phyloP scores from a whole-genome alignment of 2,329 filamentous ascomycete genomes.

The Nemania sp. region DNA sequence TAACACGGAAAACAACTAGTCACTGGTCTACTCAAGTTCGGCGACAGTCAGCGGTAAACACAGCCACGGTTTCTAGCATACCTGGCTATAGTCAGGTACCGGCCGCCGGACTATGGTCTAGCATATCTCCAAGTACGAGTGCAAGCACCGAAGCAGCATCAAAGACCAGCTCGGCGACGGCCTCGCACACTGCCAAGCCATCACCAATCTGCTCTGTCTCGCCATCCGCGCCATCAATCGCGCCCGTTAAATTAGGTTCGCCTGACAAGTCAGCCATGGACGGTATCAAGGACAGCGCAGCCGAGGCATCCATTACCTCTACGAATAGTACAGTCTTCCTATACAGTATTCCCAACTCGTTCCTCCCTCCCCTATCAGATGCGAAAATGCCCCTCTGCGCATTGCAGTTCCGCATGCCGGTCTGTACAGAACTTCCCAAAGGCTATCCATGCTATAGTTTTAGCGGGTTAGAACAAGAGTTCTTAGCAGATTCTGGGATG shows the following conservation, averaged over 20 bases:
- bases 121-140: constrained; percentile 17
- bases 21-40: constrained; percentile 16
- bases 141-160: constrained; percentile 3
- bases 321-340: constrained; percentile 45
- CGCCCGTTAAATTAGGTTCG: constrained; percentile 42
- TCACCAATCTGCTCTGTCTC: constrained; percentile 41
- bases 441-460: constrained; percentile 52
- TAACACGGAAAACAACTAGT: not conserved
- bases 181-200: constrained; percentile 22
- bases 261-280: constrained; percentile 36
- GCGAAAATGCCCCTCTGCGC: constrained; percentile 42
- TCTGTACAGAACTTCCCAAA: constrained; percentile 46
- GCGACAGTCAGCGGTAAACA: constrained; percentile 8
- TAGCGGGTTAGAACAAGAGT: constrained; percentile 50
- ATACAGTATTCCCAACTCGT: constrained; percentile 44
- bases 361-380: constrained; percentile 30
- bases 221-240: constrained; percentile 47
- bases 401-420: constrained; percentile 51
- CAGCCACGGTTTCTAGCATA: constrained; percentile 15
- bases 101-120: constrained; percentile 24
- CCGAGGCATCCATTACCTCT: constrained; percentile 42
- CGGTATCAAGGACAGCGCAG: constrained; percentile 37
- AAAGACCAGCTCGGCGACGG: constrained; percentile 16
- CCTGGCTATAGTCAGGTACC: constrained; percentile 26
- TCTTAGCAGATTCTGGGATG: constrained; percentile 48